Evolutionary conservation across 768 basidiomycete species (phyloP), one percentile per base, ranked within the genome.

Genomic region (Tulasnella sp.): DNA sequence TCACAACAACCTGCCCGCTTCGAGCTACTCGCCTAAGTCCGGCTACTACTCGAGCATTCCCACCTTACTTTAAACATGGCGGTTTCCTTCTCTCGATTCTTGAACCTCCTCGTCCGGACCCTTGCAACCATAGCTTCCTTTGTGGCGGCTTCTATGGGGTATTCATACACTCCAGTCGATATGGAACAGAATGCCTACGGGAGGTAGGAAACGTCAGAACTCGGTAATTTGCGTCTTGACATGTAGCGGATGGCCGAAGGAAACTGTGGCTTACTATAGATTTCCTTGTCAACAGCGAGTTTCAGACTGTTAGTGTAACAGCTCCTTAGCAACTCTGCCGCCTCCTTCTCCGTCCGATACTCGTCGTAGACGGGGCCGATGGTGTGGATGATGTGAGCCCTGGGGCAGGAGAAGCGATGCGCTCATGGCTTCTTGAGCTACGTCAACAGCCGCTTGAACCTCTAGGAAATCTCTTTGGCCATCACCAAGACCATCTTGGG

Each of bases 121-220:
- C 22, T 90, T 40, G 89, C 87, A 40, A 88, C 86, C 77, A 95
- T 85, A 2, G 94, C 94, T 77, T 96, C 88, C 42, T 89, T 89
- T 0, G 95, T 92, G 0, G 94, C 95, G 82, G 90, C 91, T 69
- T 86, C 85, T 72, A 94, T 91, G 0, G 94, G 94, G 85, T 95
- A 96, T 3, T 92, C 89, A 81, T 94, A 96, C 22, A 94, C 87
- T 0, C 90, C 95, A 0, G 94, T 95, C 4, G 94, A 95, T 76
- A 96, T 90, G 7, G 91, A 92, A 6, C 93, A 92, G 82, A 96
- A 95, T 4, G 94, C 94, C 95, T 95, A 73, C 28, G 18, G 64
- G 64, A 7, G 18, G 64, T 31, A 0, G 34, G 34, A 34, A 28
- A 5, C 12, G 28, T 46, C 31, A 81, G 3, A 48, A 48, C 12